A percentile compares a stretch with the other conserved stretches of the same genome.
Evolutionary conservation across 2,329 filamentous ascomycete genomes (phyloP).

Genomic region (Colletotrichum musicola): DNA sequence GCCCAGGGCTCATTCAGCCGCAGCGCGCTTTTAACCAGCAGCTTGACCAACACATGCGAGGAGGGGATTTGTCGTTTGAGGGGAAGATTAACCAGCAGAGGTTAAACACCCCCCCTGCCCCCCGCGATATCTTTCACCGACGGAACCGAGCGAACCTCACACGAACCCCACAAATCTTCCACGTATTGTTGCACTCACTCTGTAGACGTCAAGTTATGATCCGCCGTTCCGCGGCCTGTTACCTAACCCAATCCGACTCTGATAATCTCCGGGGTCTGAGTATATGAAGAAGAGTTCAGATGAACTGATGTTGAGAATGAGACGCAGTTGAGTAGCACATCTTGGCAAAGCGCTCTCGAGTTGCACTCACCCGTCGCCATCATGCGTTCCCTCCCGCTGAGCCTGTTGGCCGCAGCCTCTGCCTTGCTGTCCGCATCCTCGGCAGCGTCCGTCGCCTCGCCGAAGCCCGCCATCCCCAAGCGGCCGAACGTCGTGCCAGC

Average conservation of each 20-base stretch:
- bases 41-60: neutral
- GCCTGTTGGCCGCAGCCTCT: slow-evolving; percentile 16
- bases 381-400: slow-evolving; percentile 8
- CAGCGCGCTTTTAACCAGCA: slow-evolving; percentile 2
- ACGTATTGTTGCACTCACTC: slow-evolving; percentile 26
- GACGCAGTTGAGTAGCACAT: neutral
- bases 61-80: neutral
- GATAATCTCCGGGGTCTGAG: neutral
- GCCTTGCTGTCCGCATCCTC: slow-evolving; percentile 3
- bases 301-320: neutral
- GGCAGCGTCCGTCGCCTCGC: slow-evolving; percentile 3
- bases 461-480: slow-evolving; percentile 7
- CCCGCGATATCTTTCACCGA: slow-evolving; percentile 31
- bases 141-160: slow-evolving; percentile 14
- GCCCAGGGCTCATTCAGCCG: slow-evolving; percentile 12
- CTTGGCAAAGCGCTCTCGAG: neutral
- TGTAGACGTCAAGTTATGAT: slow-evolving; percentile 1
- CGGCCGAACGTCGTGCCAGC: slow-evolving; percentile 28
- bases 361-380: neutral
- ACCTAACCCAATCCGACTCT: slow-evolving; percentile 1
- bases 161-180: slow-evolving; percentile 33
- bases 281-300: slow-evolving; percentile 13
- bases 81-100: neutral
- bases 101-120: neutral
- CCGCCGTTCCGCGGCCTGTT: neutral